These are phyloP conservation scores for Neurospora terricola DNA, from an alignment of 495 filamentous ascomycete genomes.

Conservation along the genomic window DNA sequence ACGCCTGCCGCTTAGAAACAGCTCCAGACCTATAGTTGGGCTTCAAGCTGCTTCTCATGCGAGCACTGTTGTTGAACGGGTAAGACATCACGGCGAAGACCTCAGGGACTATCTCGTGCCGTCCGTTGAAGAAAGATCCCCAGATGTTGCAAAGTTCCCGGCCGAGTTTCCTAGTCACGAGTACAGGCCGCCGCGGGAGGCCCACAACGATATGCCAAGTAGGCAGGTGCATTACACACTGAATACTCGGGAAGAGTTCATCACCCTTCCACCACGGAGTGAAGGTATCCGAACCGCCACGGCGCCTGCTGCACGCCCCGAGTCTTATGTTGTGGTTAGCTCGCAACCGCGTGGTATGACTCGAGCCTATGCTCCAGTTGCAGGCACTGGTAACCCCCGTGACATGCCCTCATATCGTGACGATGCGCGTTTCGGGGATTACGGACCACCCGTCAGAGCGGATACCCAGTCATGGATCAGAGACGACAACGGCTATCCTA, in stretches of 20 bases:
- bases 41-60: neutral
- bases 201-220: neutral
- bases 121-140: slow-evolving; percentile 32
- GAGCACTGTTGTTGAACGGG: slow-evolving; percentile 3
- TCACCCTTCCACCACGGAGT: slow-evolving; percentile 15
- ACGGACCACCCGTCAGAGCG: slow-evolving; percentile 6
- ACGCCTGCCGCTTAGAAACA: neutral
- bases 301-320: neutral
- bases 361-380: neutral
- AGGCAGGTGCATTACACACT: neutral
- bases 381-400: neutral
- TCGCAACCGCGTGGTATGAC: neutral
- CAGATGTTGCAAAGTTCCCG: slow-evolving; percentile 7
- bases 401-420: slow-evolving; percentile 5
- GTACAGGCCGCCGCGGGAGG: neutral
- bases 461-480: slow-evolving; percentile 14
- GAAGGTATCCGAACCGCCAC: slow-evolving; percentile 1
- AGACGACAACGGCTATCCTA: slow-evolving; percentile 12
- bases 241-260: slow-evolving; percentile 13
- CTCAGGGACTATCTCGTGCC: slow-evolving; percentile 30
- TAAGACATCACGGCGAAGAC: slow-evolving; percentile 14
- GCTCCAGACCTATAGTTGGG: slow-evolving; percentile 15
- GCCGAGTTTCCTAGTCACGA: slow-evolving; percentile 1
- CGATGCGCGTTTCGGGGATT: neutral
- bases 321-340: slow-evolving; percentile 1